A percentile compares a stretch with the other conserved stretches of the same genome.
These are phyloP conservation scores for Phlebopus sp. DNA, from an alignment of 1,284 basidiomycete species.

Conservation along the genomic window DNA sequence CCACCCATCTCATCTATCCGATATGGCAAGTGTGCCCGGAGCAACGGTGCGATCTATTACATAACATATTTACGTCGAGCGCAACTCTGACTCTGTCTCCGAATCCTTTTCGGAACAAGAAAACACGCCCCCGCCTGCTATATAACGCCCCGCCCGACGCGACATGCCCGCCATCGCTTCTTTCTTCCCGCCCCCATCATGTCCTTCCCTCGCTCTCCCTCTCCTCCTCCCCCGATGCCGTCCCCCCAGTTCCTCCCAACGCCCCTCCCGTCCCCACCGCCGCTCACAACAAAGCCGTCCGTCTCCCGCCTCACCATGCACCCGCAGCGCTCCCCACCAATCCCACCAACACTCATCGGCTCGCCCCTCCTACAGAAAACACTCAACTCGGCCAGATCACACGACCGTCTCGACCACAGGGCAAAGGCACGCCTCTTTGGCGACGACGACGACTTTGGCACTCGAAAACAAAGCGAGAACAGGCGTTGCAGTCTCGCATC, in stretches of 20 bases:
- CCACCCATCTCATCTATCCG: too few species aligned
- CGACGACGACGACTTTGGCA: slow-evolving; percentile 16
- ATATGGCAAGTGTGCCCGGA: too few species aligned
- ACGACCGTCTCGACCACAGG: slow-evolving; percentile 10
- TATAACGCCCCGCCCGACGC: background rate
- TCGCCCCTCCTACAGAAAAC: slow-evolving; percentile 13
- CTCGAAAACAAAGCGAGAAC: slow-evolving; percentile 3
- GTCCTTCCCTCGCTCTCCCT: slow-evolving; percentile 14
- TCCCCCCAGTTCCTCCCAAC: slow-evolving; percentile 22
- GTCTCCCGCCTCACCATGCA: too few species aligned
- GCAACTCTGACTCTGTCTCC: too few species aligned
- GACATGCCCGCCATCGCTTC: background rate
- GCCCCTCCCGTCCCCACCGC: slow-evolving; percentile 19
- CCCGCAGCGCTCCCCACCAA: slow-evolving; percentile 6
- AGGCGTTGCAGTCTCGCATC: slow-evolving; percentile 7
- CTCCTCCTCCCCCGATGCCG: slow-evolving; percentile 28
- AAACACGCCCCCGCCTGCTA: background rate
- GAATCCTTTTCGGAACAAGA: too few species aligned
- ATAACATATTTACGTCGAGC: too few species aligned
- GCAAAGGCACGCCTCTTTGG: slow-evolving; percentile 7
- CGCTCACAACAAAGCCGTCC: slow-evolving; percentile 7
- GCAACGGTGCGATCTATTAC: too few species aligned
- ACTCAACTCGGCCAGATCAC: slow-evolving; percentile 9
- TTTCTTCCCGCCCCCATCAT: slow-evolving; percentile 10
- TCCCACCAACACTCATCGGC: slow-evolving; percentile 9